Conservation (phyloP, 2,329 filamentous ascomycete genomes). For the Grosmannia serpens region DNA sequence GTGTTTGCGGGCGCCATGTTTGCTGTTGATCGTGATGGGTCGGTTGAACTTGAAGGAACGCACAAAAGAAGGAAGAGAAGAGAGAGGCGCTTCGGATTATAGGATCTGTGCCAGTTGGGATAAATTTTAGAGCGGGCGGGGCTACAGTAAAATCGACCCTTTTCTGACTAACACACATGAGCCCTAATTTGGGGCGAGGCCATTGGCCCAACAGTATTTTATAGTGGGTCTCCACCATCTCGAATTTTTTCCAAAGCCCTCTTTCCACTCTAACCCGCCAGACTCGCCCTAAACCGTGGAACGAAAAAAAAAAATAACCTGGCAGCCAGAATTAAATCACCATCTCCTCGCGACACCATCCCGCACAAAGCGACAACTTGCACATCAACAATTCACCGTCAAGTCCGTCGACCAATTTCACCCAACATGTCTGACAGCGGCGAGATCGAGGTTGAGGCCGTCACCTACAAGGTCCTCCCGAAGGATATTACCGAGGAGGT, state of each 20-base stretch:
- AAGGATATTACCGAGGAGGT: conserved; percentile 86
- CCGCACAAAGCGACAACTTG: background rate
- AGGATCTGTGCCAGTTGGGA: conserved; percentile 11
- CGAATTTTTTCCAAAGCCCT: background rate
- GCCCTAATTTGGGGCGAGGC: conserved; percentile 7
- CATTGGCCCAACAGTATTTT: conserved; percentile 1
- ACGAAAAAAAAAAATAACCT: conserved; percentile 1
- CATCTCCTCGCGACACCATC: conserved; percentile 4
- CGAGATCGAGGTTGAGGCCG: conserved; percentile 85
- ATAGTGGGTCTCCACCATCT: background rate
- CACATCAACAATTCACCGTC: conserved; percentile 10
- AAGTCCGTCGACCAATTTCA: conserved; percentile 14
- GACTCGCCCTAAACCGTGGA: conserved; percentile 2
- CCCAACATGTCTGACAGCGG: conserved; percentile 83
- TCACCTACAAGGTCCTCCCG: conserved; percentile 68
- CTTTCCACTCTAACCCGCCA: background rate
- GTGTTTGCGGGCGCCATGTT: conserved; percentile 38
- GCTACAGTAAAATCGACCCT: conserved; percentile 1
- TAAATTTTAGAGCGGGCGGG: conserved; percentile 9
- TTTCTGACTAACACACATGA: background rate
- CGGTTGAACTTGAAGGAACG: conserved; percentile 9
- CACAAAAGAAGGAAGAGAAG: conserved; percentile 6
- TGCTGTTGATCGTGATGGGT: conserved; percentile 19
- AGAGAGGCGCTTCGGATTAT: conserved; percentile 2
- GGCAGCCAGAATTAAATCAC: background rate